phyloP scores from a whole-genome alignment of 805 yeast species.

The Zygoascus biomembranicola region DNA sequence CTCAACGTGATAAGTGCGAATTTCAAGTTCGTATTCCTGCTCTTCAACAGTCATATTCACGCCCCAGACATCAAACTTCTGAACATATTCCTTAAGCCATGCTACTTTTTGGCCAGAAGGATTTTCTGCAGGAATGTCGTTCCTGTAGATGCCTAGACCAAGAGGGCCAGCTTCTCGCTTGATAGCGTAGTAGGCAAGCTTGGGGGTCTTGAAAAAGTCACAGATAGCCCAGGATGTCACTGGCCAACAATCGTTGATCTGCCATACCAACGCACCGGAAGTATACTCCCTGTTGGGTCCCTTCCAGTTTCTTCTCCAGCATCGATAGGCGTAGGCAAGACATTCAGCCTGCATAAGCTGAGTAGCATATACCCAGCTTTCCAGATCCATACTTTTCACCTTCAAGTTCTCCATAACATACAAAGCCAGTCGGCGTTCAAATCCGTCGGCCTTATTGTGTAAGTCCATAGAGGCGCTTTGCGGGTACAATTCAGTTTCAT shows the following conservation, averaged over 20 bases:
- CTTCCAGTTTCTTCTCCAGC: slow-evolving; percentile 40
- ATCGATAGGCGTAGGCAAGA: slow-evolving; percentile 35
- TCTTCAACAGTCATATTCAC: slow-evolving; percentile 26
- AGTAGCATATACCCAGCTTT: slow-evolving; percentile 40
- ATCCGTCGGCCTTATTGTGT: slow-evolving; percentile 42
- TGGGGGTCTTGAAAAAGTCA: slow-evolving; percentile 35
- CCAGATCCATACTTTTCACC: slow-evolving; percentile 29
- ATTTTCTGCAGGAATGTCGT: slow-evolving; percentile 4
- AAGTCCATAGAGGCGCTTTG: slow-evolving; percentile 36
- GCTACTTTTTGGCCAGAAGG: background rate
- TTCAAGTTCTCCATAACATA: slow-evolving; percentile 39
- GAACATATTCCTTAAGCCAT: slow-evolving; percentile 4
- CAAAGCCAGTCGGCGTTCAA: slow-evolving; percentile 35
- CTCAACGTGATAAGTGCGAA: slow-evolving; percentile 27
- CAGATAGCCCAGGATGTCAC: slow-evolving; percentile 41
- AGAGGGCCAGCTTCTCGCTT: slow-evolving; percentile 34
- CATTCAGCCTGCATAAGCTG: slow-evolving; percentile 46
- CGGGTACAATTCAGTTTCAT: slow-evolving; percentile 32
- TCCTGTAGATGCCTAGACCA: slow-evolving; percentile 29
- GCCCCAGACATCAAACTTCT: slow-evolving; percentile 35
- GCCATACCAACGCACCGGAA: slow-evolving; percentile 47
- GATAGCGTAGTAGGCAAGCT: slow-evolving; percentile 38
- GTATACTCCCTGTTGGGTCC: slow-evolving; percentile 27
- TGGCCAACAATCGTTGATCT: slow-evolving; percentile 46
- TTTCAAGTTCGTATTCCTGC: slow-evolving; percentile 21